Evolutionary conservation across 1,139 yeast species (phyloP).

Genomic region (Pneumocystis sp.): DNA sequence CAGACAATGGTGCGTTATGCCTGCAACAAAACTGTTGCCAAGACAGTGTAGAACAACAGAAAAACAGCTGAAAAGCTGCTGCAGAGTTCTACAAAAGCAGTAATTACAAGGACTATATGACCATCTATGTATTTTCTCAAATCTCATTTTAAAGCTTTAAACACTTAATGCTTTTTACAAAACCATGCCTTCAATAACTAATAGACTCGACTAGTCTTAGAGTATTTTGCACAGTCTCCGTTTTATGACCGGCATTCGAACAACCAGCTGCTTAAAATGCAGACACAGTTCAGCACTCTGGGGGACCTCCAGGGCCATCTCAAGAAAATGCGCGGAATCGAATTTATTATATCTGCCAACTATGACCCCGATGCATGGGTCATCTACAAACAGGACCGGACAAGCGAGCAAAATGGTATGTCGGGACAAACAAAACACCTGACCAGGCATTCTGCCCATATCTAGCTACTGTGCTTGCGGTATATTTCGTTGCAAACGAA

Average conservation of each 20-base stretch:
- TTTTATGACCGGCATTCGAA: slow-evolving; percentile 88
- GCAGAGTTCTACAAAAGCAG: too few relatives aligned
- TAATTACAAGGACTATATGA: too few relatives aligned
- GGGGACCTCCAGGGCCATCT: slow-evolving; percentile 38
- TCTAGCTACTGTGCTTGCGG: slow-evolving; percentile 39
- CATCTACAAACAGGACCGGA: slow-evolving; percentile 62
- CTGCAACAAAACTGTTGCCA: not conserved
- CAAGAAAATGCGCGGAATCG: slow-evolving; percentile 68
- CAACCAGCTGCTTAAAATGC: slow-evolving; percentile 92
- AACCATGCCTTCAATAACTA: not conserved
- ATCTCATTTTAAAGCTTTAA: too few relatives aligned
- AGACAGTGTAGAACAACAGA: too few relatives aligned
- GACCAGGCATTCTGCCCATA: not conserved
- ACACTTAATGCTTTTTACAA: not conserved
- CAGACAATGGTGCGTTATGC: slow-evolving; percentile 44
- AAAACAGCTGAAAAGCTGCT: not conserved
- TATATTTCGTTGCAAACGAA: slow-evolving; percentile 80
- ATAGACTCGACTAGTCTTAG: slow-evolving; percentile 33
- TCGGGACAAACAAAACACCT: too few relatives aligned
- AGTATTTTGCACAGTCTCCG: slow-evolving; percentile 85
- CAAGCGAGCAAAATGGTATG: slow-evolving; percentile 32
- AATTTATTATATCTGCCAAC: slow-evolving; percentile 53
- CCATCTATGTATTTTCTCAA: too few relatives aligned
- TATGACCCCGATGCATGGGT: slow-evolving; percentile 85
- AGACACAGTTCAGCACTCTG: slow-evolving; percentile 66